Percentiles rank a stretch among this genome's conserved stretches.
These are phyloP conservation scores for Colletotrichum agaves DNA, from an alignment of 2,329 filamentous ascomycete genomes.

Conservation along the genomic window DNA sequence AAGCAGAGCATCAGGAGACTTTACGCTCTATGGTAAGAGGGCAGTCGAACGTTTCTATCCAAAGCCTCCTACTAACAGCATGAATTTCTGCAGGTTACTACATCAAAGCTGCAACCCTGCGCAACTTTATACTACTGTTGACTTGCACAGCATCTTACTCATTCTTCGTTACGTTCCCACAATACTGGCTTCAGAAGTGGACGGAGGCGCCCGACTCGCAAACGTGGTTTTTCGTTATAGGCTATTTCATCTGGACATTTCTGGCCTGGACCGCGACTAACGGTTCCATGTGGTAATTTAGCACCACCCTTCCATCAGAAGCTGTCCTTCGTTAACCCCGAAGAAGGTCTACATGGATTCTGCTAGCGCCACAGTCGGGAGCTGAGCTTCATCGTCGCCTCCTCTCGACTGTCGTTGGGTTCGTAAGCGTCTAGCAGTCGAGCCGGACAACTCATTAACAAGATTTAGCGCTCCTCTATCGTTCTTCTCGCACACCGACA, in stretches of 20 bases:
- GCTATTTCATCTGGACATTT: constrained; percentile 6
- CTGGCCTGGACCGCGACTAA: constrained; percentile 14
- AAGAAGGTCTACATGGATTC: constrained; percentile 1
- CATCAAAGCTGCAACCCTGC: not conserved
- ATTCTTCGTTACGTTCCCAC: constrained; percentile 20
- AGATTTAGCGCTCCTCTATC: constrained; percentile 22
- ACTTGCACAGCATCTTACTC: constrained; percentile 21
- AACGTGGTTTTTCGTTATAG: constrained; percentile 15
- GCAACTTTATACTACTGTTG: constrained; percentile 18
- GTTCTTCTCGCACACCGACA: constrained; percentile 41
- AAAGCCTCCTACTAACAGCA: not conserved
- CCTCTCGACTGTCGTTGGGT: constrained; percentile 23
- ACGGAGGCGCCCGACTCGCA: constrained; percentile 16
- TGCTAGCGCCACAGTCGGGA: constrained; percentile 15
- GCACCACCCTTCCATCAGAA: not conserved
- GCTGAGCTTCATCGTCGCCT: constrained; percentile 13
- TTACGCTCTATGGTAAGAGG: constrained; percentile 20
- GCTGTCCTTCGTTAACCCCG: not conserved
- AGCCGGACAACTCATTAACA: not conserved
- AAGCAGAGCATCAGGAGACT: constrained; percentile 17
- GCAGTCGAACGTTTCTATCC: fast-evolving
- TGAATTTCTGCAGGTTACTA: not conserved
- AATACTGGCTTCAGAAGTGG: constrained; percentile 34
- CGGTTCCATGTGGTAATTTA: constrained; percentile 17
- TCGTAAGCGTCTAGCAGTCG: not conserved